Base-by-base conservation (phyloP, 345 rosid genomes). In the Acer saccharum region DNA sequence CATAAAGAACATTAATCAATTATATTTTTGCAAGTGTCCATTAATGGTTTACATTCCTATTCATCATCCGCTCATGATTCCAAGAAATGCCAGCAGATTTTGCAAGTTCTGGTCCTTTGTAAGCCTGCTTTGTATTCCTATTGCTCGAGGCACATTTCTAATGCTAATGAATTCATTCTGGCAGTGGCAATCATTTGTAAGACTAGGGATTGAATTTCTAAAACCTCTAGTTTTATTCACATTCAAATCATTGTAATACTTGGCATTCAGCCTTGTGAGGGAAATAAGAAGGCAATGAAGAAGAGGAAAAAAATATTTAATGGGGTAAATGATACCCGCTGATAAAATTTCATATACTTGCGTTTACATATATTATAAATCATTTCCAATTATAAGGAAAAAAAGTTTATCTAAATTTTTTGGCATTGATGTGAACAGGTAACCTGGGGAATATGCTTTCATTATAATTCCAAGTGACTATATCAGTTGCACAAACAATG, bases 391-490 rank as follows among this genome's bases (percentile, higher is more conserved):
- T 20, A 64, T 32, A 21, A 10, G 68, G 7, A 65, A 46, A 46
- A 8, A 23, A 23, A 11, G 12, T 29, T 16, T 65, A 16, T 46
- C 2, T 46, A 46, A 43, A 0, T 46, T 46, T 73, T 46, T 25
- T 63, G 60, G 60, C 23, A 9, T 44, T 74, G 58, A 62, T 32
- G 65, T 54, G 43, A 18, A 44, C 67, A 83, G 83, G 86, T 74
- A 85, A 82, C 60, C 60, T 85, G 66, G 88, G 88, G 29, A 73
- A 73, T 54, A 46, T 85, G 79, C 81, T 66, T 69, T 83, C 43
- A 78, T 85, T 55, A 81, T 85, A 20, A 54, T 85, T 44, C 88
- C 88, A 43, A 79, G 25, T 23, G 25, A 23, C 25, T 23, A 23
- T 23, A 23, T 23, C 25, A 23, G 25, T 23, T 23, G 25, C 25